Percentiles rank a stretch among this genome's conserved stretches.
Evolutionary conservation across 2,329 filamentous ascomycete genomes (phyloP).

Genomic region (Geoglossum cookeanum): DNA sequence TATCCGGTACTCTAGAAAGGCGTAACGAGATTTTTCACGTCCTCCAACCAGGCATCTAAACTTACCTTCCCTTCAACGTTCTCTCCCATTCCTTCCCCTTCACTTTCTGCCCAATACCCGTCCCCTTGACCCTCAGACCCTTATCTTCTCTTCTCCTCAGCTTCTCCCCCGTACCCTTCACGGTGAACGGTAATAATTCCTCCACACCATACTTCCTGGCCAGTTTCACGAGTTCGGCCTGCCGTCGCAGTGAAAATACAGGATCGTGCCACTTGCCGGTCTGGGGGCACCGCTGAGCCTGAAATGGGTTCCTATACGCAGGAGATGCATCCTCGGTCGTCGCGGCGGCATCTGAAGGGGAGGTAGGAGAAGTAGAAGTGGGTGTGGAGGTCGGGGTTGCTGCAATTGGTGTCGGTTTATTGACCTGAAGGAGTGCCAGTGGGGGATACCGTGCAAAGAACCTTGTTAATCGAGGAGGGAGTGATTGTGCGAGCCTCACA

Average conservation of each 20-base stretch:
- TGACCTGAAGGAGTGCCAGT: constrained; percentile 24
- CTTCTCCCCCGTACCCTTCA: constrained; percentile 55
- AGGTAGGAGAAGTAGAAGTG: constrained; percentile 17
- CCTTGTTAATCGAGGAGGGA: constrained; percentile 59
- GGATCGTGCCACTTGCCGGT: constrained; percentile 76
- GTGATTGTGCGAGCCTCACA: constrained; percentile 42
- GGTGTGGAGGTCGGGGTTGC: constrained; percentile 15
- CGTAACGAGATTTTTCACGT: neutral
- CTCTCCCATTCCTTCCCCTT: constrained; percentile 94
- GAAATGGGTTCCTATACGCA: constrained; percentile 57
- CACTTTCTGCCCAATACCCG: constrained; percentile 76
- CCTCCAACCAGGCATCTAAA: constrained; percentile 10
- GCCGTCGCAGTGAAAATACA: constrained; percentile 62
- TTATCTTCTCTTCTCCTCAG: constrained; percentile 56
- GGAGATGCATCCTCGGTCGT: neutral
- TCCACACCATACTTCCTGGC: constrained; percentile 62
- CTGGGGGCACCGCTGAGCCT: constrained; percentile 53
- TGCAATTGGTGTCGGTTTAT: constrained; percentile 12
- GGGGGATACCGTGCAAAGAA: constrained; percentile 89
- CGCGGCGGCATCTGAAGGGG: constrained; percentile 16
- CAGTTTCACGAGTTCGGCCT: constrained; percentile 81
- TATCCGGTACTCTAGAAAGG: constrained; percentile 16
- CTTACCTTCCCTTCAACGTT: constrained; percentile 54
- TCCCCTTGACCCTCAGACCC: constrained; percentile 75
- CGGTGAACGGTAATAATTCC: constrained; percentile 56